Conservation (phyloP, 2,329 filamentous ascomycete genomes). For the Incumbomyces delicatus region DNA sequence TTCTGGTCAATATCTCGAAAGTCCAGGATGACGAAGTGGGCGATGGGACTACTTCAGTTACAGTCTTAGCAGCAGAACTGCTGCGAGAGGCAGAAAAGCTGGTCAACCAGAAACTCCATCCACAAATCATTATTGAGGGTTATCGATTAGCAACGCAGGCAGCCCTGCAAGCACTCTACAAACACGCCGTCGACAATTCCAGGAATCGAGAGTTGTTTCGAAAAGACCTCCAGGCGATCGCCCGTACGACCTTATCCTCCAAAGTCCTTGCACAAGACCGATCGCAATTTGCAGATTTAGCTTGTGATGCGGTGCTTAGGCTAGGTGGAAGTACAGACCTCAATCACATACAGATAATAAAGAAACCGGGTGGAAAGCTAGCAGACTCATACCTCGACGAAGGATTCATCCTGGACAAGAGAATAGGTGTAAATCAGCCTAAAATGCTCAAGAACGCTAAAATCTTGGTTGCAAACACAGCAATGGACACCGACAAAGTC, state of each 20-base stretch:
- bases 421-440: slow-evolving; percentile 96
- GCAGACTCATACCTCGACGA: slow-evolving; percentile 96
- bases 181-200: slow-evolving; percentile 82
- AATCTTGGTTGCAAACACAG: slow-evolving; percentile 93
- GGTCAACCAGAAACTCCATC: slow-evolving; percentile 96
- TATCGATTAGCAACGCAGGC: slow-evolving; percentile 94
- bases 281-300: slow-evolving; percentile 80
- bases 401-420: slow-evolving; percentile 98
- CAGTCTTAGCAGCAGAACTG: slow-evolving; percentile 88
- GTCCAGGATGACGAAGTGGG: slow-evolving; percentile 98
- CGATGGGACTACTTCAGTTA: slow-evolving; percentile 95
- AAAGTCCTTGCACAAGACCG: slow-evolving; percentile 94
- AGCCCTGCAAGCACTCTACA: slow-evolving; percentile 73
- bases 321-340: slow-evolving; percentile 86
- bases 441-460: slow-evolving; percentile 97
- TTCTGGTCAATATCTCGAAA: slow-evolving; percentile 98
- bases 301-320: slow-evolving; percentile 81
- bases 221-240: slow-evolving; percentile 81
- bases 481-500: slow-evolving; percentile 99
- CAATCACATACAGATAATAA: slow-evolving; percentile 98
- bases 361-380: slow-evolving; percentile 96
- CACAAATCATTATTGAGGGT: slow-evolving; percentile 97
- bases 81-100: slow-evolving; percentile 94
- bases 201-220: slow-evolving; percentile 73
- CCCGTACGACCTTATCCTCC: slow-evolving; percentile 88